These are phyloP conservation scores for Euphrasia confusa DNA, from an alignment of 257 asterid species.

Conservation along the genomic window DNA sequence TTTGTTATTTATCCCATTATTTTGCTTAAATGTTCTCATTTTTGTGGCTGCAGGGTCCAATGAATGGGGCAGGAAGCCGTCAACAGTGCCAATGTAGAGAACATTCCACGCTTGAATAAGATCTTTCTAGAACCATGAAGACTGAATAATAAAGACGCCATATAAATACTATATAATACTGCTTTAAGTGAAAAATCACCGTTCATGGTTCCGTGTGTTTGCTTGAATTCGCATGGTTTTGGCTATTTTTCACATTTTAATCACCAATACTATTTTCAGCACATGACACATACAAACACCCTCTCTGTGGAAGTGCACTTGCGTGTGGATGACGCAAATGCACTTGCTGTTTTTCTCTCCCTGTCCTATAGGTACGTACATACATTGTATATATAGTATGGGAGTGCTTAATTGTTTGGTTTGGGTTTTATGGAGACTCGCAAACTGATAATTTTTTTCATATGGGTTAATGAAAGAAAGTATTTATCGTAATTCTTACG, in stretches of 20 bases:
- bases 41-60: constrained; percentile 47
- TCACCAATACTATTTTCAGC: constrained; percentile 18
- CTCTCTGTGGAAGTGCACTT: constrained; percentile 29
- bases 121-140: constrained; percentile 24
- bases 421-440: constrained; percentile 22
- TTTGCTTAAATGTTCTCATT: background rate
- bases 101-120: background rate
- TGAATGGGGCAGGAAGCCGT: constrained; percentile 32
- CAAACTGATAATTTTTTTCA: constrained; percentile 15
- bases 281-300: constrained; percentile 25
- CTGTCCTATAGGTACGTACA: constrained; percentile 28
- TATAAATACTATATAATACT: constrained; percentile 10
- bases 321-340: constrained; percentile 29
- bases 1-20: background rate
- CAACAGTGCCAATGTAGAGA: constrained; percentile 31
- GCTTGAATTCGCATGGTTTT: constrained; percentile 36
- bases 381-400: constrained; percentile 47
- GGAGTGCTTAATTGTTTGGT: constrained; percentile 25
- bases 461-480: constrained; percentile 32
- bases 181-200: background rate
- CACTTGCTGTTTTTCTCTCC: constrained; percentile 19
- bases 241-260: constrained; percentile 20
- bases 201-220: background rate
- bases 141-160: constrained; percentile 26
- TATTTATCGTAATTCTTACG: constrained; percentile 27